These are phyloP conservation scores for Neofusicoccum cordaticola DNA, from an alignment of 2,329 filamentous ascomycete genomes.

Conservation along the genomic window DNA sequence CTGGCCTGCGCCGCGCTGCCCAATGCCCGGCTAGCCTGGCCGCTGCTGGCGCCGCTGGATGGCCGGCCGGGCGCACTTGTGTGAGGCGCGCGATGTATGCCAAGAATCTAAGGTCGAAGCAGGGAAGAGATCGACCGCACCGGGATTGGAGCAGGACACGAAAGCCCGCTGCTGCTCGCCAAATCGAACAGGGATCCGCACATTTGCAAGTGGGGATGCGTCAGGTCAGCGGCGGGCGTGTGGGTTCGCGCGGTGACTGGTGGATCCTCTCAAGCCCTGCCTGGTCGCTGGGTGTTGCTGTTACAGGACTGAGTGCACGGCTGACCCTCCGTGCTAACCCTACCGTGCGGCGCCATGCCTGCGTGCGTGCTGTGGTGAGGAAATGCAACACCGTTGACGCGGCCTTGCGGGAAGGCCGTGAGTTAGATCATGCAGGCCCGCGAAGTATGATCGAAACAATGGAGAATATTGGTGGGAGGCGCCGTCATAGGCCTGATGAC, in stretches of 20 bases:
- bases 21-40: not conserved
- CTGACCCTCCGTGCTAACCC: not conserved
- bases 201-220: not conserved
- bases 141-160: not conserved
- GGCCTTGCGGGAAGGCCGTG: no score
- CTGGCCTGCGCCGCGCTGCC: not conserved
- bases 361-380: no score
- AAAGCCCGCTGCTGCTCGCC: not conserved
- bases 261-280: not conserved
- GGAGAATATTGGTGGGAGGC: no score
- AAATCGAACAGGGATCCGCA: slow-evolving; percentile 11
- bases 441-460: no score
- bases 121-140: not conserved
- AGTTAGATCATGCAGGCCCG: no score
- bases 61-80: not conserved
- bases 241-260: not conserved
- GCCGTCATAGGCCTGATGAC: no score
- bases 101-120: slow-evolving; percentile 2
- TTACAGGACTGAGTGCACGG: not conserved
- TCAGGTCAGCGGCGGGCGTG: not conserved
- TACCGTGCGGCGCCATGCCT: no score
- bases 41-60: not conserved
- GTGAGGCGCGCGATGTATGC: slow-evolving; percentile 10
- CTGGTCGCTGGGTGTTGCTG: not conserved
- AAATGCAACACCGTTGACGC: no score